Conservation (phyloP, 1,284 basidiomycete species). For the Ceratobasidium papillatum region DNA sequence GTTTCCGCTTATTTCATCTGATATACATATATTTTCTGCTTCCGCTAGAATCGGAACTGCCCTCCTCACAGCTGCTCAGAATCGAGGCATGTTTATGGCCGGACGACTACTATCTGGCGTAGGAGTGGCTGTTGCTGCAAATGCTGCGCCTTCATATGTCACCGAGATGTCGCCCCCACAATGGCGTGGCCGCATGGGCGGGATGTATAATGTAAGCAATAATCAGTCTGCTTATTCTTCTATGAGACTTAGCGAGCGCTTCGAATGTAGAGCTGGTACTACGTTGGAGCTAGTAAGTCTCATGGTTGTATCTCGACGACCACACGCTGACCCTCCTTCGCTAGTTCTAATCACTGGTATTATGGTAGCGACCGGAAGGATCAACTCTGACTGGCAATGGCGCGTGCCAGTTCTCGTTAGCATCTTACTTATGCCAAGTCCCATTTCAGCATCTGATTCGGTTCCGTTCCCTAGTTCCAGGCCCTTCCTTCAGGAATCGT, state of each 20-base stretch:
- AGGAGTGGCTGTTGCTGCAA: slow-evolving; percentile 47
- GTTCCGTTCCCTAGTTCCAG: neutral
- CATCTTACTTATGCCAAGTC: neutral
- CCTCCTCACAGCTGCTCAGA: slow-evolving; percentile 46
- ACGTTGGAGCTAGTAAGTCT: slow-evolving; percentile 25
- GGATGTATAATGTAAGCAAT: slow-evolving; percentile 43
- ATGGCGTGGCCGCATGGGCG: slow-evolving; percentile 50
- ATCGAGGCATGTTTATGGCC: slow-evolving; percentile 48
- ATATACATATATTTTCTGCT: neutral
- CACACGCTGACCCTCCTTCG: slow-evolving; percentile 48
- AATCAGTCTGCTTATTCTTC: too few species aligned
- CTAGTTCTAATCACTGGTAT: slow-evolving; percentile 50
- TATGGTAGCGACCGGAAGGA: slow-evolving; percentile 48
- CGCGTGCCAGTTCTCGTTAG: slow-evolving; percentile 46
- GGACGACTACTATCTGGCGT: slow-evolving; percentile 48
- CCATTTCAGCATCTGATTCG: neutral
- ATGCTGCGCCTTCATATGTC: slow-evolving; percentile 47
- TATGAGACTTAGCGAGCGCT: neutral
- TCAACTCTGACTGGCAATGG: slow-evolving; percentile 47
- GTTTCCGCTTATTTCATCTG: neutral
- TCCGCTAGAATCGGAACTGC: slow-evolving; percentile 46
- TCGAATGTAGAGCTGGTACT: slow-evolving; percentile 16
- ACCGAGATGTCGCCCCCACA: slow-evolving; percentile 49
- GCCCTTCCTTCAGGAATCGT: slow-evolving; percentile 45
- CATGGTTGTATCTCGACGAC: slow-evolving; percentile 30